Percentiles rank a stretch among this genome's conserved stretches.
Conservation (phyloP, 768 basidiomycete genomes). For the Amanita phalloides region DNA sequence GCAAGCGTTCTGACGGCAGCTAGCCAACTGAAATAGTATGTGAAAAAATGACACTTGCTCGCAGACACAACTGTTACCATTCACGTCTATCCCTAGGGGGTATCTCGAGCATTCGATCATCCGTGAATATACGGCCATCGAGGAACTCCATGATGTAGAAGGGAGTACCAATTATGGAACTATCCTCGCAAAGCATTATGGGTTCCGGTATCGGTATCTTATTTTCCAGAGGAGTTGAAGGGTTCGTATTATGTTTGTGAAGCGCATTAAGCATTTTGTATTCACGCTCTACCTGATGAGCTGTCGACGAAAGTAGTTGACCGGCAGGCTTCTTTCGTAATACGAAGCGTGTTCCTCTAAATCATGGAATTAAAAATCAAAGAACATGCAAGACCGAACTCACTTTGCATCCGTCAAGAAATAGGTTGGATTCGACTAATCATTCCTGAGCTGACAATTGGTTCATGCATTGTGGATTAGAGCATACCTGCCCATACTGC, state of each 20-base stretch:
- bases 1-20: conserved; percentile 65
- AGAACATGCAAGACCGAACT: conserved; percentile 9
- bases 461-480: not conserved
- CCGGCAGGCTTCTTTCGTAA: conserved; percentile 92
- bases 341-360: conserved; percentile 57
- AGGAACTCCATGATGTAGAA: conserved; percentile 98
- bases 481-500: conserved; percentile 79
- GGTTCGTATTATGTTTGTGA: conserved; percentile 56
- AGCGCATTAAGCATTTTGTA: conserved; percentile 73
- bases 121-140: conserved; percentile 89
- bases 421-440: conserved; percentile 92
- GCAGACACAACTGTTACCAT: conserved; percentile 37
- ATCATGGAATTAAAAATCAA: conserved; percentile 2
- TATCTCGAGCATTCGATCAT: conserved; percentile 66
- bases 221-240: conserved; percentile 34
- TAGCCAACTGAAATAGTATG: conserved; percentile 48
- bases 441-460: not conserved
- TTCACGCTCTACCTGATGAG: conserved; percentile 94
- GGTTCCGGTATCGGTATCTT: conserved; percentile 81
- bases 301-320: conserved; percentile 76
- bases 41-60: not conserved
- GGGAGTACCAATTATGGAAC: conserved; percentile 67
- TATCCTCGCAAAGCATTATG: conserved; percentile 75
- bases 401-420: conserved; percentile 75
- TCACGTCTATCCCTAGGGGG: conserved; percentile 49